Conservation (phyloP, 257 asterid genomes). For the Cynanchum wilfordii region DNA sequence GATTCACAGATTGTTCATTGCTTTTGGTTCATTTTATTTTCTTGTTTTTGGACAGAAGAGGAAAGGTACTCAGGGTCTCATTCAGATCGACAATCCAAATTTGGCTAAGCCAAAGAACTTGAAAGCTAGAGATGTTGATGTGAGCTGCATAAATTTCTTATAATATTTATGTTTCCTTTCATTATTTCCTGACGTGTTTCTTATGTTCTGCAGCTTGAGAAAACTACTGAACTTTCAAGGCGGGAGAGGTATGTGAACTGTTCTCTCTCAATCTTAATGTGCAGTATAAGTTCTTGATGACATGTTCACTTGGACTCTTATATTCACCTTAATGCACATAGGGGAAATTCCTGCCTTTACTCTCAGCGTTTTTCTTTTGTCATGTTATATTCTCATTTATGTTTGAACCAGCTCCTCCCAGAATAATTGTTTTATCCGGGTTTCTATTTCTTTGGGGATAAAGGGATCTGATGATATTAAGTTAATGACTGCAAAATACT, state of each 20-base stretch:
- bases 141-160: conserved; percentile 21
- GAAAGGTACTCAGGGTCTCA: conserved; percentile 74
- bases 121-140: conserved; percentile 87
- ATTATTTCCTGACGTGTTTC: conserved; percentile 3
- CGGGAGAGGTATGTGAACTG: conserved; percentile 56
- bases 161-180: background rate
- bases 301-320: background rate
- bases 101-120: conserved; percentile 65
- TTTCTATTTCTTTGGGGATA: too few relatives aligned
- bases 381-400: too few relatives aligned
- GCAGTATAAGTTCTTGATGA: background rate
- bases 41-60: conserved; percentile 47
- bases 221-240: conserved; percentile 87
- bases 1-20: conserved; percentile 5
- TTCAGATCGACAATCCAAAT: conserved; percentile 85
- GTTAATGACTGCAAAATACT: too few relatives aligned
- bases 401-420: too few relatives aligned
- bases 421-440: too few relatives aligned
- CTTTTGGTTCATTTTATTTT: background rate
- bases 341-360: background rate
- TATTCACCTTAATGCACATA: background rate
- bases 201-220: conserved; percentile 55
- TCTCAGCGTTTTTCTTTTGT: too few relatives aligned
- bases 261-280: background rate
- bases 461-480: too few relatives aligned